Percentiles rank a stretch among this genome's conserved stretches.
phyloP scores from a whole-genome alignment of 2,329 filamentous ascomycete species.

The Diaporthe caulivora region DNA sequence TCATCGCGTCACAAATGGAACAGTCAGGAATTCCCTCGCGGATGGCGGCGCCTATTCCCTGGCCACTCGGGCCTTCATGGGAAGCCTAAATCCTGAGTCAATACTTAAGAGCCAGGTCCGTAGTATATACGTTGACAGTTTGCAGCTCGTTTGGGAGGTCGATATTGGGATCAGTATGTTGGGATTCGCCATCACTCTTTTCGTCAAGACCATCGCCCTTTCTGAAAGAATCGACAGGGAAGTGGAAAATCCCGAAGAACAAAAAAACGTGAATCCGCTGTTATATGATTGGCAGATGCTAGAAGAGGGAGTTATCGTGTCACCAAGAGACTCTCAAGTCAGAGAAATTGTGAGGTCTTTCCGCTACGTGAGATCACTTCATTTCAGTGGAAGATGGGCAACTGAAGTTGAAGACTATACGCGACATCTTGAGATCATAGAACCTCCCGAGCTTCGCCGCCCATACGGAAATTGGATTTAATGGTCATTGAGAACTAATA shows the following conservation, averaged over 20 bases:
- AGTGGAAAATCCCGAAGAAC: conserved; percentile 3
- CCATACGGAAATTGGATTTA: neutral
- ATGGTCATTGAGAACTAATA: neutral
- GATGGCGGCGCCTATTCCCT: conserved; percentile 15
- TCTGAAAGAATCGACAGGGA: conserved; percentile 30
- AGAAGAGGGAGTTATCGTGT: neutral
- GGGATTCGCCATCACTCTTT: neutral
- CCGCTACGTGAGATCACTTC: neutral
- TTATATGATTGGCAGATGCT: neutral
- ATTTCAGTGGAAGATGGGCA: neutral
- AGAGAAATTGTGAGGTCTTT: neutral
- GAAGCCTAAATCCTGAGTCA: neutral
- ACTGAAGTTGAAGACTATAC: neutral
- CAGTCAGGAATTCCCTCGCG: neutral
- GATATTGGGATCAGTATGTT: conserved; percentile 8
- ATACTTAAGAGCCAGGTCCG: neutral
- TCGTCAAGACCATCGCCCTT: conserved; percentile 27
- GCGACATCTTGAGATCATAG: neutral
- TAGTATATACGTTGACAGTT: neutral
- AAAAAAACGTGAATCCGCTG: neutral
- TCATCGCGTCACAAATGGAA: neutral
- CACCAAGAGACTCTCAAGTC: neutral
- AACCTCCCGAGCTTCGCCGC: neutral
- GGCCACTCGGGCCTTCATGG: neutral
- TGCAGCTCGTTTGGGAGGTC: conserved; percentile 9